A percentile compares a stretch with the other conserved stretches of the same genome.
These are phyloP conservation scores for Cytospora leucostoma DNA, from an alignment of 2,329 filamentous ascomycete species.

Conservation along the genomic window DNA sequence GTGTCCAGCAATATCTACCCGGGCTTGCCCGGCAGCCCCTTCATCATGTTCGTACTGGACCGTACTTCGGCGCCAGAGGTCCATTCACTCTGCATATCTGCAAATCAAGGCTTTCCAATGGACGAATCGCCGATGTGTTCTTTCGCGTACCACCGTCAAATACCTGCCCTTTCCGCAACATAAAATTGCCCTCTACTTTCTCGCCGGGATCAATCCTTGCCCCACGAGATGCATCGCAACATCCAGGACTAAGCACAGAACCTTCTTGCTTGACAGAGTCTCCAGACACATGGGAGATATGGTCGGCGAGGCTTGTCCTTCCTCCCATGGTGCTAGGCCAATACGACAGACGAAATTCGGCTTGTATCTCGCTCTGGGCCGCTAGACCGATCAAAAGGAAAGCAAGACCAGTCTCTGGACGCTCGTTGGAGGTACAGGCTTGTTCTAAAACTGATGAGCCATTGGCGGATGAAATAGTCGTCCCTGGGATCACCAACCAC, in stretches of 20 bases:
- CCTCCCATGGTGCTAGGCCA: neutral
- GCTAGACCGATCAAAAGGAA: neutral
- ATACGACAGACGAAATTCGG: neutral
- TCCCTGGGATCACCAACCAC: neutral
- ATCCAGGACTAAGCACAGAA: neutral
- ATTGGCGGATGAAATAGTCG: slow-evolving; percentile 19
- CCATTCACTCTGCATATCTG: too few species aligned
- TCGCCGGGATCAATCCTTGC: neutral
- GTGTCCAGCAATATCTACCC: too few species aligned
- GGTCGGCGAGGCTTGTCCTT: neutral
- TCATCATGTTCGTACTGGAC: too few species aligned
- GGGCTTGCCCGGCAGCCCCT: too few species aligned
- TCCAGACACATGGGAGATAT: slow-evolving; percentile 4
- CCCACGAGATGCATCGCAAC: neutral
- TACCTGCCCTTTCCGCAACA: neutral
- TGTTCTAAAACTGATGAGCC: neutral
- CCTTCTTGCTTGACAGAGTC: slow-evolving; percentile 4
- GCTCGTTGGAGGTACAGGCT: neutral
- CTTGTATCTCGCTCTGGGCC: neutral
- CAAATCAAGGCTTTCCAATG: too few species aligned
- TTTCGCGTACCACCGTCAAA: neutral
- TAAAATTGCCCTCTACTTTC: neutral
- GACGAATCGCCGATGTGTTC: too few species aligned
- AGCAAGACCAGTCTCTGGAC: neutral
- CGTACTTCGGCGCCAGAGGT: too few species aligned